phyloP scores from a whole-genome alignment of 495 filamentous ascomycete genomes.

The Daldinia decipiens region DNA sequence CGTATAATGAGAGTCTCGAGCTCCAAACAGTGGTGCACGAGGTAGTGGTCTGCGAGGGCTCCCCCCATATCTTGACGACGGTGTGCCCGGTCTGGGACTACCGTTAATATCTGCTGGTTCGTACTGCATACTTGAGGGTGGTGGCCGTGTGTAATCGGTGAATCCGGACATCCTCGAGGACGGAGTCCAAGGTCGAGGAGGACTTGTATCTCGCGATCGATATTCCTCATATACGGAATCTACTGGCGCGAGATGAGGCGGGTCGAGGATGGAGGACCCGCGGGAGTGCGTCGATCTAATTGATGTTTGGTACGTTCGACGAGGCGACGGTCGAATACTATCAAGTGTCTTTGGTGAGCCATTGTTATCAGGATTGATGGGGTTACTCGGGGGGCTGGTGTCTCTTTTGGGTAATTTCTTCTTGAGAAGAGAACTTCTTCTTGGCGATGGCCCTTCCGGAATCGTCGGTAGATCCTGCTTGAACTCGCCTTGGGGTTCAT shows the following conservation, averaged over 20 bases:
- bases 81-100: conserved; percentile 87
- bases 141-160: conserved; percentile 73
- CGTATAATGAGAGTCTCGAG: conserved; percentile 51
- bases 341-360: conserved; percentile 53
- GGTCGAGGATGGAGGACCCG: conserved; percentile 55
- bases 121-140: conserved; percentile 74
- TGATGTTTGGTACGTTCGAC: conserved; percentile 61
- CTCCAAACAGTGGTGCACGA: conserved; percentile 84
- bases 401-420: conserved; percentile 25
- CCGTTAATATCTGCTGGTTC: conserved; percentile 91
- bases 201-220: conserved; percentile 52
- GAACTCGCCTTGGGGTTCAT: conserved; percentile 21
- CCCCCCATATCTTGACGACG: conserved; percentile 85
- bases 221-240: conserved; percentile 58
- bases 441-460: conserved; percentile 58
- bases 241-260: conserved; percentile 59
- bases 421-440: conserved; percentile 48
- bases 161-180: conserved; percentile 62
- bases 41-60: conserved; percentile 90
- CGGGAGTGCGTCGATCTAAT: conserved; percentile 57
- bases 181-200: conserved; percentile 78
- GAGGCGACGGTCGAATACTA: conserved; percentile 51
- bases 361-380: conserved; percentile 21
- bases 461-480: conserved; percentile 52
- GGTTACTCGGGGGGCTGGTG: conserved; percentile 15